Conservation (phyloP, 805 yeast genomes). For the Schwanniomyces sp. region DNA sequence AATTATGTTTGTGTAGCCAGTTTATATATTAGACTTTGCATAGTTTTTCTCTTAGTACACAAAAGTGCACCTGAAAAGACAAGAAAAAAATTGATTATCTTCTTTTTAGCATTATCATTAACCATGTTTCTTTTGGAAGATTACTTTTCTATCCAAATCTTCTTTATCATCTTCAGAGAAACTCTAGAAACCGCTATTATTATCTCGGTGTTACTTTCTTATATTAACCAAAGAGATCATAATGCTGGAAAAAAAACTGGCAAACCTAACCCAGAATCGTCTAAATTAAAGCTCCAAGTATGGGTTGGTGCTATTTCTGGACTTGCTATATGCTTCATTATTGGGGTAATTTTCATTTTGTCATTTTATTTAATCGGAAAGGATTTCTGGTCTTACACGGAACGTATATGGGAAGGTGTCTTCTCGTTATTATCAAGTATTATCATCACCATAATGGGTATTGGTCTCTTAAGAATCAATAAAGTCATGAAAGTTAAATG, state of each 20-base stretch:
- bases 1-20: background rate
- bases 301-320: conserved; percentile 83
- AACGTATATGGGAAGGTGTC: conserved; percentile 85
- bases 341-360: conserved; percentile 71
- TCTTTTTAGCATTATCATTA: background rate
- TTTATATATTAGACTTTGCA: background rate
- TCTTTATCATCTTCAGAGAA: conserved; percentile 72
- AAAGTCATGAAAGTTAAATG: conserved; percentile 78
- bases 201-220: conserved; percentile 72
- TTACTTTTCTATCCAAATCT: conserved; percentile 70
- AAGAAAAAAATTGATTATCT: background rate
- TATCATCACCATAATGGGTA: conserved; percentile 84
- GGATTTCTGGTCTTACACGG: conserved; percentile 85
- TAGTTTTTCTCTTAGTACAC: background rate
- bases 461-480: conserved; percentile 77
- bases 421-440: conserved; percentile 76
- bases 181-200: conserved; percentile 72
- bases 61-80: background rate
- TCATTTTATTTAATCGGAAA: conserved; percentile 76
- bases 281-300: conserved; percentile 59
- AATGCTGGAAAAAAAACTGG: background rate
- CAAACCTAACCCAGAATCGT: background rate
- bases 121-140: conserved; percentile 22
- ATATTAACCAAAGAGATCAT: conserved; percentile 56
- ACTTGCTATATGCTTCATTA: conserved; percentile 60